phyloP scores from a whole-genome alignment of 768 basidiomycete species.

The Chalciporus piperatus region DNA sequence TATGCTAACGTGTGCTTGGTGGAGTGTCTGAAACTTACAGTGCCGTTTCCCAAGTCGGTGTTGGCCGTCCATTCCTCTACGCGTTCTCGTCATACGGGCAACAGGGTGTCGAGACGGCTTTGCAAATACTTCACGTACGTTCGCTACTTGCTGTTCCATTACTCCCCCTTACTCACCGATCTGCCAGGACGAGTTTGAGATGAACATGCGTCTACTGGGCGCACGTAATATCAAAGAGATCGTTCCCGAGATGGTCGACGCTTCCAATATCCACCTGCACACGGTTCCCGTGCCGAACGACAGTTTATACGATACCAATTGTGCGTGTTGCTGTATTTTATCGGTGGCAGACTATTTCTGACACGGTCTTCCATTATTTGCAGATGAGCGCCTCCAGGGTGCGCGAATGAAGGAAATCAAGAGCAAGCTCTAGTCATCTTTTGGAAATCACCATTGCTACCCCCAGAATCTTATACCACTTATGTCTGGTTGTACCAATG shows the following conservation, averaged over 20 bases:
- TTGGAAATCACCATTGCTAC: neutral
- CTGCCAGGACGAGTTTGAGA: slow-evolving; percentile 90
- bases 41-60: slow-evolving; percentile 49
- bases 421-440: slow-evolving; percentile 35
- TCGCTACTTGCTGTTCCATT: neutral
- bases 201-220: slow-evolving; percentile 93
- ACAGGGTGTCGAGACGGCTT: slow-evolving; percentile 80
- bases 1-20: slow-evolving; percentile 16
- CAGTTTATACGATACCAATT: slow-evolving; percentile 75
- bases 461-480: neutral
- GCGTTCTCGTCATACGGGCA: slow-evolving; percentile 86
- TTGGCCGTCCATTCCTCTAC: slow-evolving; percentile 86
- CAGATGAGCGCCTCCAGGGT: slow-evolving; percentile 44
- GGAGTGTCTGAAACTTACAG: slow-evolving; percentile 8
- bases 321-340: slow-evolving; percentile 45
- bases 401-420: slow-evolving; percentile 40
- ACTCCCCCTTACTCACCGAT: neutral
- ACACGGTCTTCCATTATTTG: slow-evolving; percentile 6
- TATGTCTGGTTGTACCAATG: slow-evolving; percentile 1
- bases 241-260: slow-evolving; percentile 88
- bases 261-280: slow-evolving; percentile 64
- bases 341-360: neutral
- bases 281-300: slow-evolving; percentile 68
- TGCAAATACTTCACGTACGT: slow-evolving; percentile 73
- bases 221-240: slow-evolving; percentile 78